Conservation (phyloP, 805 yeast genomes). For the Lachancea waltii region DNA sequence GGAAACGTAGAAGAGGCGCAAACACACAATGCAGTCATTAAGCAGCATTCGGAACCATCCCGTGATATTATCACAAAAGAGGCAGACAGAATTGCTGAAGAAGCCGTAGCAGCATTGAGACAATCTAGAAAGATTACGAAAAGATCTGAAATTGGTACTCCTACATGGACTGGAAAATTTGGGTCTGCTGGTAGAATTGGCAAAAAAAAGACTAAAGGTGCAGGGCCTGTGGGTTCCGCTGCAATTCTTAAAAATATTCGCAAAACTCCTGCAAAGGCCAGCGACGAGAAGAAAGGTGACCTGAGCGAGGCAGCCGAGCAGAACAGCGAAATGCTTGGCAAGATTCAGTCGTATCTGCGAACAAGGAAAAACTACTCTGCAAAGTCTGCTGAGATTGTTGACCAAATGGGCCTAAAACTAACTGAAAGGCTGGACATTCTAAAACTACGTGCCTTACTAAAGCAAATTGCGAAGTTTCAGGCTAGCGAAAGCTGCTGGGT, state of each 20-base stretch:
- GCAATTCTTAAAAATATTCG: slow-evolving; percentile 23
- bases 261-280: slow-evolving; percentile 1
- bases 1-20: slow-evolving; percentile 68
- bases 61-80: slow-evolving; percentile 44
- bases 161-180: slow-evolving; percentile 94
- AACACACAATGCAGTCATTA: slow-evolving; percentile 72
- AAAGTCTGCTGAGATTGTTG: slow-evolving; percentile 44
- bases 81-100: slow-evolving; percentile 51
- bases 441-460: slow-evolving; percentile 59
- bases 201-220: slow-evolving; percentile 11
- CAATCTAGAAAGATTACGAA: slow-evolving; percentile 44
- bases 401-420: slow-evolving; percentile 34
- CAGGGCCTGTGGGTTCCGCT: slow-evolving; percentile 16
- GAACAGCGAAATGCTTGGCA: background rate
- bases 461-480: slow-evolving; percentile 65
- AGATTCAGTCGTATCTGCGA: slow-evolving; percentile 9
- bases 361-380: slow-evolving; percentile 32
- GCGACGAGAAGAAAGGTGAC: background rate
- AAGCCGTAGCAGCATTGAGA: slow-evolving; percentile 50
- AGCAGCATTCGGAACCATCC: slow-evolving; percentile 35
- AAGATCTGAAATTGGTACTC: slow-evolving; percentile 58
- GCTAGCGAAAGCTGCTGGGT: slow-evolving; percentile 54
- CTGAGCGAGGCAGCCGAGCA: background rate
- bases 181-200: slow-evolving; percentile 70
- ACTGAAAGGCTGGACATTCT: slow-evolving; percentile 49